Evolutionary conservation across 805 yeast genomes (phyloP), one percentile per base, ranked within the genome.

Genomic region (Kodamaea lidongshanica): DNA sequence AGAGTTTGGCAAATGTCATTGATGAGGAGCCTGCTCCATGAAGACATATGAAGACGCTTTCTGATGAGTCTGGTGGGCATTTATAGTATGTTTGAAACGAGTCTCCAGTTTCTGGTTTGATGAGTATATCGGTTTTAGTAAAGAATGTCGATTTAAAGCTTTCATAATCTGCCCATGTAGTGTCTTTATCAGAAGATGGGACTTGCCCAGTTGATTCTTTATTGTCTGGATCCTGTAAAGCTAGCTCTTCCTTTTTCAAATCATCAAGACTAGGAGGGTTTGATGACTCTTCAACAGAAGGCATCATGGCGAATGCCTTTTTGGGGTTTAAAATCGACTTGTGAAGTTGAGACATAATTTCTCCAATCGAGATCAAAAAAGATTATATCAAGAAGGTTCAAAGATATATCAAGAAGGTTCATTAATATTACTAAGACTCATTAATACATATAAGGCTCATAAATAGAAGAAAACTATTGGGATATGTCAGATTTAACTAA

Each of bases 11-110:
- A 59, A 83, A 92, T 1, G 96, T 69, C 57, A 84, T 59, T 0
- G 81, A 86, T 2, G 84, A 73, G 1, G 96, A 87, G 0, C 97
- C 98, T 1, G 96, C 96, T 2, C 99, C 99, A 54, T 92, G 99
- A 41, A 85, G 92, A 42, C 78, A 76, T 2, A 92, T 58, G 42
- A 83, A 76, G 1, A 86, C 44, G 0, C 94, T 86, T 0, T 63
- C 49, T 0, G 48, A 44, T 1, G 44, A 37, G 0, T 42, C 32
- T 0, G 23, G 15, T 0, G 94, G 88, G 1, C 73, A 62, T 6
- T 61, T 60, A 41, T 65, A 82, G 49, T 77, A 83, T 0, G 76
- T 70, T 35, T 77, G 46, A 31, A 64, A 14, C 18, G 14, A 44
- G 8, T 13, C 7, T 4, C 38, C 38, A 5, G 29, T 27, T 8